phyloP scores from a whole-genome alignment of 106 monocot species.

The Acanthochlamys bracteata region DNA sequence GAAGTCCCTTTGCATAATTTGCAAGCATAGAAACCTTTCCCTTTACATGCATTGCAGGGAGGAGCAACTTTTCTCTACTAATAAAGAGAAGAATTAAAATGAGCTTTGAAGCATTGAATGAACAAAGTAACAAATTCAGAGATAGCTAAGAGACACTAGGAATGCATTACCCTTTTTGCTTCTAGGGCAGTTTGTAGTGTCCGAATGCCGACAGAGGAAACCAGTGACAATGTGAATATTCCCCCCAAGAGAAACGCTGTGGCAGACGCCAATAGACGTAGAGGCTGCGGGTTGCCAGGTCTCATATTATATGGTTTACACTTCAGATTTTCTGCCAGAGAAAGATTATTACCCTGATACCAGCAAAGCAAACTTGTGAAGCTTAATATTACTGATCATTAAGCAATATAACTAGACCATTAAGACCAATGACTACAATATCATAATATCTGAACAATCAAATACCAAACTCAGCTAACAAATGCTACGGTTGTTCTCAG shows the following conservation, averaged over 20 bases:
- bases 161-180: conserved; percentile 35
- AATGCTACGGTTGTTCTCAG: too few species aligned
- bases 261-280: conserved; percentile 21
- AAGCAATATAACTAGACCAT: too few species aligned
- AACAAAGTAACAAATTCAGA: background rate
- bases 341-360: too few species aligned
- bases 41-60: conserved; percentile 53
- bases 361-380: too few species aligned
- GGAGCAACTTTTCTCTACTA: conserved; percentile 40
- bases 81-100: conserved; percentile 1
- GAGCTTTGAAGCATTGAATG: background rate
- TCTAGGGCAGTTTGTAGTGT: conserved; percentile 32
- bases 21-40: conserved; percentile 76
- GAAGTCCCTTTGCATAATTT: conserved; percentile 71
- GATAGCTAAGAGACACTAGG: background rate
- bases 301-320: background rate
- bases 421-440: too few species aligned
- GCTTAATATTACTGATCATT: too few species aligned
- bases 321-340: background rate
- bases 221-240: conserved; percentile 33
- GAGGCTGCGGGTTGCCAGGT: conserved; percentile 11
- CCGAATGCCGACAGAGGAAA: conserved; percentile 44
- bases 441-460: too few species aligned
- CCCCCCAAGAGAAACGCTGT: conserved; percentile 31
- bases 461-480: too few species aligned